Evolutionary conservation across 2,329 filamentous ascomycete genomes (phyloP).

Genomic region (Cordyceps militaris): DNA sequence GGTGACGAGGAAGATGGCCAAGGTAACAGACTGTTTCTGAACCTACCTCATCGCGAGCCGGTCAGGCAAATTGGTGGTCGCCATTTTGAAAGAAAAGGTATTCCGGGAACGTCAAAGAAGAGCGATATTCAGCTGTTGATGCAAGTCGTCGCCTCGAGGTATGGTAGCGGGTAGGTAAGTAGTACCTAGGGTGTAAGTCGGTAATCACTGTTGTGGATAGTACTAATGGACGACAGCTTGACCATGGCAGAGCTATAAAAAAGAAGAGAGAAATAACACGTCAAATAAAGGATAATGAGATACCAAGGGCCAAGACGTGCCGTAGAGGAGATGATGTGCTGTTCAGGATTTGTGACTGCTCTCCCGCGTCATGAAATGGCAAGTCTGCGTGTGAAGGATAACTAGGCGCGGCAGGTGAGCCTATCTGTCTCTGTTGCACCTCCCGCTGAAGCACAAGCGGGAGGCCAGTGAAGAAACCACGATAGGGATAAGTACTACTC

Average conservation of each 20-base stretch:
- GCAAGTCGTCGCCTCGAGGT: neutral
- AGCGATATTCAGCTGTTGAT: neutral
- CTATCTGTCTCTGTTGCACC: too few species aligned
- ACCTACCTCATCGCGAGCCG: conserved; percentile 3
- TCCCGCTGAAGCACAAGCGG: too few species aligned
- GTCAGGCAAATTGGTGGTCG: neutral
- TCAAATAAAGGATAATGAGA: neutral
- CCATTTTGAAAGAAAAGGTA: neutral
- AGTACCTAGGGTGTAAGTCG: neutral
- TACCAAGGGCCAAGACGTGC: neutral
- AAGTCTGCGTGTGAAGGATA: too few species aligned
- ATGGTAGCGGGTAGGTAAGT: neutral
- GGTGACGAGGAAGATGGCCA: neutral
- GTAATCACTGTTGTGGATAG: neutral
- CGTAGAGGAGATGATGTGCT: conserved; percentile 1
- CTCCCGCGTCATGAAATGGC: too few species aligned
- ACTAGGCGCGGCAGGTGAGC: neutral
- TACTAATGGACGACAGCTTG: neutral
- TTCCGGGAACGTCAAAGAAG: neutral
- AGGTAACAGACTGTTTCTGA: neutral
- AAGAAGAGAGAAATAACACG: neutral
- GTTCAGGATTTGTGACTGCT: too few species aligned
- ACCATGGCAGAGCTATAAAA: neutral
- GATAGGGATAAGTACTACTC: too few species aligned
- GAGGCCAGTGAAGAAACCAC: too few species aligned